Base-by-base conservation (phyloP, 2,329 filamentous ascomycete genomes). In the Claviceps arundinis region DNA sequence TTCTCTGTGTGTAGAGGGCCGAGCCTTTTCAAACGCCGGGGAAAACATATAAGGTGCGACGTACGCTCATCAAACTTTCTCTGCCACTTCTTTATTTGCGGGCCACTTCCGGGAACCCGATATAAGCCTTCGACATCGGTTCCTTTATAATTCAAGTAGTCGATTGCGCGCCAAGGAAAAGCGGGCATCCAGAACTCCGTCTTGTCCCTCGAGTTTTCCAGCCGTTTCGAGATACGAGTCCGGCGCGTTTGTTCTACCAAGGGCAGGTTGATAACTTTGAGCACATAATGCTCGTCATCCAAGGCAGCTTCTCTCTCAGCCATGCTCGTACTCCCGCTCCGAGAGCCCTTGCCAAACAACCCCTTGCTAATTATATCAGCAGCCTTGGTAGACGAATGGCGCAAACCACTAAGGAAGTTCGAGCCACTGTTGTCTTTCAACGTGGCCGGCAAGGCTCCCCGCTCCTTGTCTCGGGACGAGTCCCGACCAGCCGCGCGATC, bases 141-240 rank as follows among this genome's bases (percentile, higher is more conserved):
- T 41, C 89, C 89, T 64, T 93, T 94, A 69, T 90, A 93, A 67
- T 96, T 96, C 50, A 97, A 74, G 65, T 95, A 96, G 70, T 97
- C 91, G 58, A 97, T 96, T 54, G 89, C 94, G 56, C 91, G 79
- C 86, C 91, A 96, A 0, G 91, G 90, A 54, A 97, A 84, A 6
- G 89, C 87, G 13, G 91, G 91, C 90, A 97, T 95, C 91, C 91
- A 97, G 64, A 94, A 97, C 63, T 96, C 91, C 0, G 91, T 97
- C 74, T 96, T 96, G 64, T 97, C 91, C 56, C 84, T 81, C 9
- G 90, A 95, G 55, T 87, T 81, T 62, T 94, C 88, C 44, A 97
- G 73, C 34, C 85, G 81, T 68, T 91, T 94, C 7, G 89, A 94
- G 64, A 97, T 96, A 56, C 91, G 80, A 0, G 91, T 96, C 57